Base-by-base conservation (phyloP, 2,329 filamentous ascomycete species). In the Magnaporthiopsis poae region DNA sequence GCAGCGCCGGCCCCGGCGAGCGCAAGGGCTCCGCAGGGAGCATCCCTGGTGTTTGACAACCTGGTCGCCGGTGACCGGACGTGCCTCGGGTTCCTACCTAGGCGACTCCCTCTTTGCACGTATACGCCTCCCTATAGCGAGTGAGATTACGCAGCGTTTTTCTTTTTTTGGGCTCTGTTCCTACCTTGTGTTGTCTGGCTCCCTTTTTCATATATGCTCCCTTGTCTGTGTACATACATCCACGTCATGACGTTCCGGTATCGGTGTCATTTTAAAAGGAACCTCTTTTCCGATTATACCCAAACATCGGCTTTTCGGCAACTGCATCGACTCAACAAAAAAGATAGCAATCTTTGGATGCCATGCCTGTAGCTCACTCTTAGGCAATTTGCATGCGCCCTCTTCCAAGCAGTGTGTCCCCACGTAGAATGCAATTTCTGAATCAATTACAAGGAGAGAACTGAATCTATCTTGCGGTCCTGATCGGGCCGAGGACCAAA, bases 401-500 rank as follows among this genome's bases (percentile, higher is more conserved):
- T 31, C 31, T 31, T 3, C 31, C 31, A 31, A 31, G 31, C 31
- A 4, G 31, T 7, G 5, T 31, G 31, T 31, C 31, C 11, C 39
- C 15, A 46, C 15, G 13, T 27, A 60, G 33, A 60, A 64, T 64
- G 63, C 46, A 60, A 35, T 7, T 60, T 60, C 13, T 33, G n/a
- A 59, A 12, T 33, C 56, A 29, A 64, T 59, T 64, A 56, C 46
- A 64, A 46, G 29, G 27, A 33, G 35, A 61, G 64, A 36, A 33
- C 64, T 61, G 64, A n/a, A 65, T 61, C 56, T 65, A 65, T 65
- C 60, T 61, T 33, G 9, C 60, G 29, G 39, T 62, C 60, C 60
- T 46, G 59, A 56, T 33, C 33, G 18, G 12, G 36, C 18, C 12
- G 5, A 31, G n/a, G 46, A 60, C 31, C 52, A 60, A n/a, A 65